These are phyloP conservation scores for Cucumis sativus DNA, from an alignment of 306 rosid species.

Conservation along the genomic window DNA sequence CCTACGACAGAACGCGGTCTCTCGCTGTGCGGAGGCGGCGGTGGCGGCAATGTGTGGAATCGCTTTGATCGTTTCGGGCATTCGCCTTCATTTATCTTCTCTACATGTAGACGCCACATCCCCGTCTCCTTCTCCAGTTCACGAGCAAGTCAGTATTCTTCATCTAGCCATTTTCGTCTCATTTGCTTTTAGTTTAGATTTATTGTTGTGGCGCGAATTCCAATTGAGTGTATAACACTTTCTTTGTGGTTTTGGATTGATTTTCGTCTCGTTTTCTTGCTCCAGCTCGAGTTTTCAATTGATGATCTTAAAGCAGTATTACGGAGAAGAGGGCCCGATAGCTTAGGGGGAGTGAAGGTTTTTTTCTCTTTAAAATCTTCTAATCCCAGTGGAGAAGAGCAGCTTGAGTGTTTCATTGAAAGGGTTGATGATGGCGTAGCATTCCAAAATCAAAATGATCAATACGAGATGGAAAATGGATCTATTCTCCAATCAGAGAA, in stretches of 20 bases:
- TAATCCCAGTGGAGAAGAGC: not conserved
- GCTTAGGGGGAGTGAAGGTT: constrained; percentile 46
- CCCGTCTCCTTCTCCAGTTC: constrained; percentile 19
- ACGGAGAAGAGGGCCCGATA: constrained; percentile 82
- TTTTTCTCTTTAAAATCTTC: constrained; percentile 18
- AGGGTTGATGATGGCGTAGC: constrained; percentile 14
- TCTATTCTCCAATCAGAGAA: not conserved
- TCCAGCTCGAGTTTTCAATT: constrained; percentile 28
- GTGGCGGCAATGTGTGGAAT: constrained; percentile 72
- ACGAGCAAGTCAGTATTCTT: constrained; percentile 35
- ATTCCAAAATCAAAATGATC: not conserved
- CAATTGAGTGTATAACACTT: not conserved
- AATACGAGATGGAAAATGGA: constrained; percentile 2
- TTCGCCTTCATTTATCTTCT: constrained; percentile 38
- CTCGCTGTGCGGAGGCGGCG: not conserved
- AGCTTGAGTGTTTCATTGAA: constrained; percentile 26
- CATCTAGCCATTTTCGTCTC: not conserved
- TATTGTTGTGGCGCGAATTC: not conserved
- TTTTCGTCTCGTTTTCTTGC: not conserved
- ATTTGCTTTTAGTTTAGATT: not conserved
- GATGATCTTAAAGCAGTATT: constrained; percentile 54
- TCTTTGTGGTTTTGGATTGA: not conserved
- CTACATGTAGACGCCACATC: constrained; percentile 17
- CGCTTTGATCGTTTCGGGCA: constrained; percentile 55
- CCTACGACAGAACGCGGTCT: not conserved